Percentiles rank a stretch among this genome's conserved stretches.
Conservation (phyloP, 1,284 basidiomycete species). For the Boletus hoseneyae region DNA sequence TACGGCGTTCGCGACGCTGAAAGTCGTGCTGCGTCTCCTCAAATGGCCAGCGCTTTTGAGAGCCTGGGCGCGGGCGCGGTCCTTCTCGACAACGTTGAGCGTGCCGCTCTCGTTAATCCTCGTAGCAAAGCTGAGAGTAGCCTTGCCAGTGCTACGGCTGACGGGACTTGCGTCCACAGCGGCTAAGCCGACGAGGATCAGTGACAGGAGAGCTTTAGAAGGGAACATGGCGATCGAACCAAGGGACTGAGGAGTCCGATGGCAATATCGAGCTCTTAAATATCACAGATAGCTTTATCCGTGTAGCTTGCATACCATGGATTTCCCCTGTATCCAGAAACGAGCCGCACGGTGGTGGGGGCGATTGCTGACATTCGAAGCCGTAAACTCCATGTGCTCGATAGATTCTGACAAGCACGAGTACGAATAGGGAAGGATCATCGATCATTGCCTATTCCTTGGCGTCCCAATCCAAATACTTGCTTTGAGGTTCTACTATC, state of each 20-base stretch:
- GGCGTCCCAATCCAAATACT: neutral
- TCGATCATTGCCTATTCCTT: no score
- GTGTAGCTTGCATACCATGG: neutral
- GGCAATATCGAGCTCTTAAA: neutral
- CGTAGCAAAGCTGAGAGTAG: constrained; percentile 16
- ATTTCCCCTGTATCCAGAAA: neutral
- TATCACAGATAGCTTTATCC: neutral
- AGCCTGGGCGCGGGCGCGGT: no score
- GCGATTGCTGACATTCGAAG: neutral
- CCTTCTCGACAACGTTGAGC: no score
- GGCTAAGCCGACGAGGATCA: constrained; percentile 13
- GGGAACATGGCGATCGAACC: constrained; percentile 16
- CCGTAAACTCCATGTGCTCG: neutral
- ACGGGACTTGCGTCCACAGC: constrained; percentile 15
- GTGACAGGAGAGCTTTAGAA: constrained; percentile 10
- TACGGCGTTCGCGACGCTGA: constrained; percentile 10
- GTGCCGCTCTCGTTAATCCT: constrained; percentile 11
- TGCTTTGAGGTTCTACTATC: neutral
- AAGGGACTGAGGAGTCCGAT: neutral
- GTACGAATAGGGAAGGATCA: neutral
- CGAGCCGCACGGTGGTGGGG: neutral
- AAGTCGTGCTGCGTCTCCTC: constrained; percentile 6
- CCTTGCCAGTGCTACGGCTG: constrained; percentile 10
- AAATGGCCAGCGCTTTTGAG: neutral
- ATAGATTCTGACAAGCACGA: neutral